These are phyloP conservation scores for Trapa incisa DNA, from an alignment of 345 rosid genomes.

Conservation along the genomic window DNA sequence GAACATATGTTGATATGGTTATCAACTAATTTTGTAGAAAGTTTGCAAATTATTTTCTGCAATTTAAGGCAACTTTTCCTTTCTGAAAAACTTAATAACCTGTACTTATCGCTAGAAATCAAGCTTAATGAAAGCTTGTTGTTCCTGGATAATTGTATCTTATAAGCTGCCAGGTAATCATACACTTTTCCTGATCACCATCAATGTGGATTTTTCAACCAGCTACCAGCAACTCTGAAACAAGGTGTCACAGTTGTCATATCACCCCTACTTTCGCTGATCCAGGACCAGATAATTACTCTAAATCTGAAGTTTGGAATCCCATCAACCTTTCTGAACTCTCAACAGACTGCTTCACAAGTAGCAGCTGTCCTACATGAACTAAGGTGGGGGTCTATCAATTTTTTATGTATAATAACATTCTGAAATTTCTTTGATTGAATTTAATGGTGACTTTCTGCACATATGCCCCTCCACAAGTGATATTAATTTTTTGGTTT, in stretches of 20 bases:
- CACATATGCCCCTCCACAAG: not conserved
- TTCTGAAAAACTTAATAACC: not conserved
- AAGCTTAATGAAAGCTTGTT: not conserved
- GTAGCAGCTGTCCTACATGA: constrained; percentile 67
- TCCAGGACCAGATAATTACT: constrained; percentile 85
- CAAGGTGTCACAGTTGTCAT: constrained; percentile 79
- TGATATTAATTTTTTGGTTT: not conserved
- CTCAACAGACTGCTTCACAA: constrained; percentile 77
- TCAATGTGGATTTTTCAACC: constrained; percentile 13
- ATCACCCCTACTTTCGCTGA: constrained; percentile 74
- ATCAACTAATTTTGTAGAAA: not conserved
- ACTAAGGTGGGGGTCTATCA: constrained; percentile 51
- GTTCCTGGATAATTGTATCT: not conserved
- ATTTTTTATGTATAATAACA: not conserved
- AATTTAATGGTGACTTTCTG: not conserved
- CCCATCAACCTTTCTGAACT: constrained; percentile 78
- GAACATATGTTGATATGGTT: not conserved
- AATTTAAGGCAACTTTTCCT: not conserved
- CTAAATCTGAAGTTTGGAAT: constrained; percentile 65
- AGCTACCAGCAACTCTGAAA: constrained; percentile 85
- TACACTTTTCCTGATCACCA: not conserved
- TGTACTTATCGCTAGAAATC: not conserved
- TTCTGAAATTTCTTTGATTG: not conserved
- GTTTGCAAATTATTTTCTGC: not conserved
- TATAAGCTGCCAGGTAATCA: not conserved